Base-by-base conservation (phyloP, 495 filamentous ascomycete genomes). In the Penicillium paradoxum region DNA sequence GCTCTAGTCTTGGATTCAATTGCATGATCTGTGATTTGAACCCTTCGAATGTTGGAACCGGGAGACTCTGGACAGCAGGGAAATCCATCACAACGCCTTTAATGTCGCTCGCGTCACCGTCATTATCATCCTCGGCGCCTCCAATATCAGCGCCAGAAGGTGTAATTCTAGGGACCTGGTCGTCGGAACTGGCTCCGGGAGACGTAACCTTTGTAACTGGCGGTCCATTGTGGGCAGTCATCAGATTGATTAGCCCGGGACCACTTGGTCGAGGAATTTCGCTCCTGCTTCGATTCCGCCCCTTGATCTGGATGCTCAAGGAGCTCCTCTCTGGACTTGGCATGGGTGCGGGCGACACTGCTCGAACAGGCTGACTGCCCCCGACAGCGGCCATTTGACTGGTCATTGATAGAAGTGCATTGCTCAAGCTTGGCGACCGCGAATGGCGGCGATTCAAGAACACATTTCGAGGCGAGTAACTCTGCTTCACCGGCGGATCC, bases 1-100 rank as follows among this genome's bases (percentile, higher is more conserved):
- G 77, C 43, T 81, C 75, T n/a, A 87, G 65, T 4, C 75, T 73
- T 11, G 90, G 88, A 57, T 91, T 91, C 29, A 90, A 68, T 56
- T 82, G 75, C 54, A 81, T 72, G 17, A 95, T 79, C 66, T 96
- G 89, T 10, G 79, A 72, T 54, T 82, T 83, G 69, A 96, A 96
- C 4, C 91, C 90, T 45, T 84, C 81, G 15, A 82, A 68, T 7
- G 82, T 92, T 4, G 92, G 90, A 19, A 84, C 75, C 49, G 88
- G 87, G n/a, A 73, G 56, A 24, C 69, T 64, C 2, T 68, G 58
- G 15, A 69, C 57, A 32, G 73, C 64, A 0, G 74, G 69, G 19
- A 79, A 72, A 8, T 78, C 71, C 75, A 80, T 80, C 13, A 66
- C 67, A 10, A 77, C 49, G 2, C 81, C 58, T 58, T 79, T 59